phyloP scores from a whole-genome alignment of 371 early-diverging fungal genomes.

The Saksenaea oblongispora region DNA sequence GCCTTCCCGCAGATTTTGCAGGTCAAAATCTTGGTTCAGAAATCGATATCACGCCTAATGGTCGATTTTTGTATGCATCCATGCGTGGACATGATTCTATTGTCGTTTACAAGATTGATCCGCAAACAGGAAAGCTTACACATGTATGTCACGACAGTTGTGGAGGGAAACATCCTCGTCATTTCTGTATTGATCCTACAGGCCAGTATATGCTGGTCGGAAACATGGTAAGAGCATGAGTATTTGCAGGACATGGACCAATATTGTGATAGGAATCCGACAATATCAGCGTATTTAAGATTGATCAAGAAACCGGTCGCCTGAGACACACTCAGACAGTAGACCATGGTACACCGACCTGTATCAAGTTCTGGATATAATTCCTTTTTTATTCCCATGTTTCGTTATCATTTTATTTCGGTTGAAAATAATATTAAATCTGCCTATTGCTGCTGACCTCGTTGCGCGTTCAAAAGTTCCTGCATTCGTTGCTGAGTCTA shows the following conservation, averaged over 20 bases:
- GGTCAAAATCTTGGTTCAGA: constrained; percentile 35
- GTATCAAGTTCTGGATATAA: constrained; percentile 37
- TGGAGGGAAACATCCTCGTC: constrained; percentile 44
- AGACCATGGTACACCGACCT: constrained; percentile 38
- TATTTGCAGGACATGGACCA: neutral
- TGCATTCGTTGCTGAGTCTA: constrained; percentile 57
- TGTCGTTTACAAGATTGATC: constrained; percentile 32
- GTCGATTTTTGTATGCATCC: constrained; percentile 39
- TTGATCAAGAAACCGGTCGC: constrained; percentile 30
- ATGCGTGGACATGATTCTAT: constrained; percentile 44
- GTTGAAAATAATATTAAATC: neutral
- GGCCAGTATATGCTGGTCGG: constrained; percentile 40
- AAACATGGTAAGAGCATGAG: constrained; percentile 30
- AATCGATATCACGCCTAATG: constrained; percentile 40
- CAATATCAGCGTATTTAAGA: constrained; percentile 38
- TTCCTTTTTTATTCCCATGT: no score
- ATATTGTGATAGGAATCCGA: constrained; percentile 31
- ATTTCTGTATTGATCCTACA: constrained; percentile 45
- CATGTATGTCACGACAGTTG: constrained; percentile 28
- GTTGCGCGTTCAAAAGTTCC: constrained; percentile 43
- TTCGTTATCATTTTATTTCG: neutral
- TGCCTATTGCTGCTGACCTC: constrained; percentile 17
- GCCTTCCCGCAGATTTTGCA: constrained; percentile 31
- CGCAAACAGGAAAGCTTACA: constrained; percentile 33
- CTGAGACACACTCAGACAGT: constrained; percentile 26